Evolutionary conservation across 192 early-diverging fungal genomes (phyloP), one percentile per base, ranked within the genome.

Genomic region (Backusella psychrophila): DNA sequence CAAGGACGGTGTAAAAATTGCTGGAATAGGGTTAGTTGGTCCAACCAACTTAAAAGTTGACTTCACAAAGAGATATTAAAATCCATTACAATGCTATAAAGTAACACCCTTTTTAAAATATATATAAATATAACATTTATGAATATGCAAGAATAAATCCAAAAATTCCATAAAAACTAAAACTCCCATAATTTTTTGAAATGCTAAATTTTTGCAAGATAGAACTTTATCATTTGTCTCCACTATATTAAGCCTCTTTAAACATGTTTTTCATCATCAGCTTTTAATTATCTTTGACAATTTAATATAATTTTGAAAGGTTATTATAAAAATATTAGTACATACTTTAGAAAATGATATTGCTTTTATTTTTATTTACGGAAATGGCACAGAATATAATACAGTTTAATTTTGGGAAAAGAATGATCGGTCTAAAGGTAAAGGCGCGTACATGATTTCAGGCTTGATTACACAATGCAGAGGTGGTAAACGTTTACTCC

Each of bases 341-440:
- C 2, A 33, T 44, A 44, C 0, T 44, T 44, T 44, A 49, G 1
- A 49, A 49, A 49, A 49, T 19, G 46, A 1, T 63, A 26, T 63
- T 63, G 56, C 3, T 63, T 63, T 63, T 23, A 29, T 63, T 12
- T 63, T 63, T 63, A 63, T 63, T 63, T 63, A 63, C 56, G 56
- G 12, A 63, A 63, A 63, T 63, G 21, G 4, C 29, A 31, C 56
- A 63, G 2, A 4, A 29, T 63, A 63, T 63, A 63, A 63, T 63
- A 63, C 56, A 63, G 56, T 11, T 63, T 63, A 63, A 63, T 63
- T 63, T 63, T 63, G 56, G 29, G 56, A 63, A 38, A 69, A 69
- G 38, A 69, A 69, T 1, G 68, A 69, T 23, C 68, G 21, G 36
- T 69, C 68, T 69, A 69, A 23, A 38, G 68, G 68, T 23, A 69